Percentiles rank a stretch among this genome's conserved stretches.
Conservation (phyloP, 2,329 filamentous ascomycete genomes). For the Sclerotinia trifoliorum region DNA sequence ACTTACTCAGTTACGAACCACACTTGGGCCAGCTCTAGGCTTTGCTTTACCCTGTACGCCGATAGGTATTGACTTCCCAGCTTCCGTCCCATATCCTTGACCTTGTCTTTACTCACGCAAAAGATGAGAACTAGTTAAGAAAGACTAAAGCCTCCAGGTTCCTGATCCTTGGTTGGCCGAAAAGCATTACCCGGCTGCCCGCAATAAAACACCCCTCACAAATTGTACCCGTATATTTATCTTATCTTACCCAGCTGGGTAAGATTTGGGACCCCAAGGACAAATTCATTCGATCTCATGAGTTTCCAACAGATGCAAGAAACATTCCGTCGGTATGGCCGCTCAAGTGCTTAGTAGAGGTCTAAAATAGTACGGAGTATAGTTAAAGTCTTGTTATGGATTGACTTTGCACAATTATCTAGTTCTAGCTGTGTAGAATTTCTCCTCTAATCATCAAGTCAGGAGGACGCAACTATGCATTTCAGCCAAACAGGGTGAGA, state of each 20-base stretch:
- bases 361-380: background rate
- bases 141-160: background rate
- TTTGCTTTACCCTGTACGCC: constrained; percentile 7
- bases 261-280: constrained; percentile 6
- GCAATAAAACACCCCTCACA: background rate
- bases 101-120: constrained; percentile 5
- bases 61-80: constrained; percentile 9
- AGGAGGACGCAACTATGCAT: constrained; percentile 1
- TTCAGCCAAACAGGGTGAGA: constrained; percentile 7
- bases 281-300: constrained; percentile 14
- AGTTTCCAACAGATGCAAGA: constrained; percentile 21
- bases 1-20: constrained; percentile 3
- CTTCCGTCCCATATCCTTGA: constrained; percentile 4
- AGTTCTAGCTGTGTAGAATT: background rate
- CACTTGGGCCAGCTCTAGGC: constrained; percentile 21
- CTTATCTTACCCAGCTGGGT: constrained; percentile 11
- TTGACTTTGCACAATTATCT: background rate
- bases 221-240: constrained; percentile 5
- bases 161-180: background rate
- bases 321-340: constrained; percentile 11
- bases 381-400: background rate
- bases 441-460: constrained; percentile 1
- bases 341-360: constrained; percentile 18
- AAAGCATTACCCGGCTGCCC: constrained; percentile 15
- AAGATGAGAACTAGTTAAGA: background rate